Evolutionary conservation across 805 yeast genomes (phyloP).

Genomic region (Candida ovalis): DNA sequence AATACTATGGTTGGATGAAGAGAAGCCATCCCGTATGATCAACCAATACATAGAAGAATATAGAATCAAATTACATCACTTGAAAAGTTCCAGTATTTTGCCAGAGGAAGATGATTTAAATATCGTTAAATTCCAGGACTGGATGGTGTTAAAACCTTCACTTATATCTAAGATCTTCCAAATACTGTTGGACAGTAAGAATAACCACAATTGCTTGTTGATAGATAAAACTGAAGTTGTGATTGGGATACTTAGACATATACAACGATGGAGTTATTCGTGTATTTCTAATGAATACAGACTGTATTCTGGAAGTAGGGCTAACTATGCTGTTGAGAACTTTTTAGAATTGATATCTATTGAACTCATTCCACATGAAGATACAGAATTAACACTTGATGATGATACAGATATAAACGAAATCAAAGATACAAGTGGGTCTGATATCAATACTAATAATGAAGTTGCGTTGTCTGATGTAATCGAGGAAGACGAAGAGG

Average conservation of each 20-base stretch:
- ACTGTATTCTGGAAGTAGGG: conserved; percentile 61
- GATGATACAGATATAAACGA: no score
- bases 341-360: conserved; percentile 71
- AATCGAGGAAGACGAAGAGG: conserved; percentile 1
- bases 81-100: conserved; percentile 28
- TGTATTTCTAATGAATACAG: conserved; percentile 84
- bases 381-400: conserved; percentile 1
- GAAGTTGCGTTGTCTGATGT: conserved; percentile 1
- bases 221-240: conserved; percentile 79
- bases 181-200: conserved; percentile 52
- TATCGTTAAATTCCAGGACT: conserved; percentile 36
- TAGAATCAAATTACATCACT: conserved; percentile 46
- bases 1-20: conserved; percentile 76
- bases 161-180: conserved; percentile 65
- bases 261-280: conserved; percentile 86
- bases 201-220: conserved; percentile 63
- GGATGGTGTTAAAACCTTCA: conserved; percentile 73
- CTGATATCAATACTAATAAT: conserved; percentile 2
- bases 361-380: conserved; percentile 42
- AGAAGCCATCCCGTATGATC: conserved; percentile 72
- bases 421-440: neutral
- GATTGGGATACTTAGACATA: conserved; percentile 73
- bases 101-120: conserved; percentile 26
- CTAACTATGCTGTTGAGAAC: conserved; percentile 77
- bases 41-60: conserved; percentile 59